Percentiles rank a stretch among this genome's conserved stretches.
Conservation (phyloP, 176 grass and related monocot species). For the Eleusine coracana region DNA sequence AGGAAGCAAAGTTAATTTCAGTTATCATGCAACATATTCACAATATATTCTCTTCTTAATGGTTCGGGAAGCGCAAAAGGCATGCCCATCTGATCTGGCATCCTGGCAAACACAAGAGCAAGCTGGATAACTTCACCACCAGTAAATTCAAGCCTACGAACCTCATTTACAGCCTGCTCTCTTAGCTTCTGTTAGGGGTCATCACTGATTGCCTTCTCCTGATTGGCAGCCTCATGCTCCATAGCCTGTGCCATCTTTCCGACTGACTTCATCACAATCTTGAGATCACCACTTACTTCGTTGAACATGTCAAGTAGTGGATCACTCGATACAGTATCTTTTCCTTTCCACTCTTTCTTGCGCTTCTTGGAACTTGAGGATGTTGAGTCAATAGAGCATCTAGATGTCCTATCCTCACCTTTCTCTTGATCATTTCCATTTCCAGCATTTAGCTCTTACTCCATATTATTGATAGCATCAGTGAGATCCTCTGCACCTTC, state of each 20-base stretch:
- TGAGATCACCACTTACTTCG: no score
- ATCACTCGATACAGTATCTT: no score
- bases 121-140: neutral
- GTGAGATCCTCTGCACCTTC: no score
- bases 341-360: neutral
- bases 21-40: neutral
- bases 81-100: neutral
- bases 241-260: neutral
- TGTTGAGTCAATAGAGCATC: neutral
- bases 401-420: neutral
- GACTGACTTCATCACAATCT: neutral
- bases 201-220: neutral
- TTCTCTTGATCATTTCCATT: no score
- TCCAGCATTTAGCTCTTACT: no score
- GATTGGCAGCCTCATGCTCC: neutral
- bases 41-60: neutral
- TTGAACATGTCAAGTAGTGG: no score
- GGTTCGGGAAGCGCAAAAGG: neutral
- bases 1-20: neutral
- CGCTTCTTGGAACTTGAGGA: neutral
- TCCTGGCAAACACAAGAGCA: neutral
- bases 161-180: neutral
- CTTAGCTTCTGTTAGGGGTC: neutral
- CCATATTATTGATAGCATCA: no score
- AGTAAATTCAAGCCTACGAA: neutral